A percentile compares a stretch with the other conserved stretches of the same genome.
These are phyloP conservation scores for Aspergillus wentii DNA, from an alignment of 495 filamentous ascomycete species.

Conservation along the genomic window DNA sequence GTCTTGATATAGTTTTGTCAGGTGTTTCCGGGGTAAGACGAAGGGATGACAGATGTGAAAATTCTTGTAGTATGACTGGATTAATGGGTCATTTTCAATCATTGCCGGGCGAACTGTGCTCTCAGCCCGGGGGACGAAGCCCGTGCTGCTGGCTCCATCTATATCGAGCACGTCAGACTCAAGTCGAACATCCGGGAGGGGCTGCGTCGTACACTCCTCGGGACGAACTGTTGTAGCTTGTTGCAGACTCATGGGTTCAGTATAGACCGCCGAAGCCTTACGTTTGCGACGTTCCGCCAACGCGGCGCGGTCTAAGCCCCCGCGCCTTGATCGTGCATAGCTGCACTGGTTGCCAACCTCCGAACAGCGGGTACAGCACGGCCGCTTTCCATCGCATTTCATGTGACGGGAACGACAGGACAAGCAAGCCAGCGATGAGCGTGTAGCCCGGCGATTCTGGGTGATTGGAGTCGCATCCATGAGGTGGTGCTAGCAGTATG, in stretches of 20 bases:
- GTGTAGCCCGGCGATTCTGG: neutral
- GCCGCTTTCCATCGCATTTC: conserved; percentile 17
- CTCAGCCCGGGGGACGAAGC: neutral
- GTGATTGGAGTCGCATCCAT: neutral
- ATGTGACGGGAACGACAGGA: conserved; percentile 18
- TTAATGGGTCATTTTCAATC: conserved; percentile 16
- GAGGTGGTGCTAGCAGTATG: neutral
- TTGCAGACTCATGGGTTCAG: neutral
- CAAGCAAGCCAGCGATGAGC: conserved; percentile 16
- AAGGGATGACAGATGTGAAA: conserved; percentile 25
- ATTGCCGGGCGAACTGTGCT: neutral
- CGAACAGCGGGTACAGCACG: conserved; percentile 14
- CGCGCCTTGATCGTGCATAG: conserved; percentile 16
- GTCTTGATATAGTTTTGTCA: conserved; percentile 14
- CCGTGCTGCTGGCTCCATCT: neutral
- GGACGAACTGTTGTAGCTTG: neutral
- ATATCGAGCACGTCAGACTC: conserved; percentile 2
- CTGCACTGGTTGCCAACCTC: conserved; percentile 13
- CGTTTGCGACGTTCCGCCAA: conserved; percentile 15
- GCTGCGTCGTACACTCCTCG: conserved; percentile 3
- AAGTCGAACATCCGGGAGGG: neutral
- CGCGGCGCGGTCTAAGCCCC: conserved; percentile 13
- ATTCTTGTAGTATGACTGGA: conserved; percentile 26
- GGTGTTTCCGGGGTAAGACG: conserved; percentile 13
- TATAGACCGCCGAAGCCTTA: conserved; percentile 2